Evolutionary conservation across 2,329 filamentous ascomycete species (phyloP).

Genomic region (Alternaria incomplexa): DNA sequence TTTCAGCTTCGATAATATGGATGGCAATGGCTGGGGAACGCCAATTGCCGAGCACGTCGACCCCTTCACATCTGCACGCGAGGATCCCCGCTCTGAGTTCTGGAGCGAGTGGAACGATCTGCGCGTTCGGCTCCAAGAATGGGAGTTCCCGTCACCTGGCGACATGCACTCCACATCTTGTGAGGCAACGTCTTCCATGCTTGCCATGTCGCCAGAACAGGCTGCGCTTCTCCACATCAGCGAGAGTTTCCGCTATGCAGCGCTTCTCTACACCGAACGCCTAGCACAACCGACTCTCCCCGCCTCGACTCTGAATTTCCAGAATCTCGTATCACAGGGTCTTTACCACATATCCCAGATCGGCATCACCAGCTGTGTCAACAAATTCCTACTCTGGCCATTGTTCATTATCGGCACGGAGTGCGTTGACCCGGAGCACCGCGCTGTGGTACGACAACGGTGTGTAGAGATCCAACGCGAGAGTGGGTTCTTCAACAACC

Average conservation of each 20-base stretch:
- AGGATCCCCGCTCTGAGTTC: constrained; percentile 67
- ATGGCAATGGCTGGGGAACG: constrained; percentile 71
- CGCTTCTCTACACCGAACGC: constrained; percentile 87
- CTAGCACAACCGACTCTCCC: constrained; percentile 78
- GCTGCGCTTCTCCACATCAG: constrained; percentile 81
- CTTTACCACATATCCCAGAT: constrained; percentile 84
- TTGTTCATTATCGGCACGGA: constrained; percentile 90
- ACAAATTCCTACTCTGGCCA: constrained; percentile 94
- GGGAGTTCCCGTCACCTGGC: constrained; percentile 67
- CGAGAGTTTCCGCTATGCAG: constrained; percentile 88
- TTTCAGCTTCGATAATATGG: constrained; percentile 64
- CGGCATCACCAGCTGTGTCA: constrained; percentile 71
- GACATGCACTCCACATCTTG: constrained; percentile 33
- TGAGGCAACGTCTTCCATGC: constrained; percentile 30
- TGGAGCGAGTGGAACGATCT: constrained; percentile 88
- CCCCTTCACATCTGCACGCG: constrained; percentile 52
- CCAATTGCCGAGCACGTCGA: constrained; percentile 57
- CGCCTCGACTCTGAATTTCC: constrained; percentile 77
- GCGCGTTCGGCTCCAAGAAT: constrained; percentile 75
- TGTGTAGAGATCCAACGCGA: constrained; percentile 87
- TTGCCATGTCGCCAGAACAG: constrained; percentile 59
- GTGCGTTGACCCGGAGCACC: constrained; percentile 81
- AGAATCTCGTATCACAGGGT: constrained; percentile 80
- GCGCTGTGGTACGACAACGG: constrained; percentile 77
- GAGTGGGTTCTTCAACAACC: constrained; percentile 92